Evolutionary conservation across 331 rosid genomes (phyloP).

Genomic region (Spiraea crenata): DNA sequence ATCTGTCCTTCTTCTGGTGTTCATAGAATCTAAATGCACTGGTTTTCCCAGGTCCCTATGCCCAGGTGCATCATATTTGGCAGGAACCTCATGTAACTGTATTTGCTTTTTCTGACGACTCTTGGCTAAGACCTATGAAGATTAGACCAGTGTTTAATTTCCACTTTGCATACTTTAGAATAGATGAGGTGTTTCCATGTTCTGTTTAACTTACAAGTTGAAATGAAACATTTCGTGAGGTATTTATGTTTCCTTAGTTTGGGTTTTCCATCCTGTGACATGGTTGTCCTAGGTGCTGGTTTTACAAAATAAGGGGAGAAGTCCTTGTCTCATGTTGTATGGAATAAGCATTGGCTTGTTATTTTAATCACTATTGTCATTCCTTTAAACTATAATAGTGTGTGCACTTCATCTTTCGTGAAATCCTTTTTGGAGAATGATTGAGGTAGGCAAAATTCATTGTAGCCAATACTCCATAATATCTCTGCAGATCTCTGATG

Average conservation of each 20-base stretch:
- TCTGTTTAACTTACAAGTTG: background rate
- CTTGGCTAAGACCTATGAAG: background rate
- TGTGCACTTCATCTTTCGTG: background rate
- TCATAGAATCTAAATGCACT: background rate
- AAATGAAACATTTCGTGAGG: background rate
- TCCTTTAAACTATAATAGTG: background rate
- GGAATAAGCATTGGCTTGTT: background rate
- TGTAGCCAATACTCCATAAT: constrained; percentile 9
- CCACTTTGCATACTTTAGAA: background rate
- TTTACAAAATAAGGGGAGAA: background rate
- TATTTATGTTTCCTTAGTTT: background rate
- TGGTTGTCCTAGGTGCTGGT: background rate
- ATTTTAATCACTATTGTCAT: background rate
- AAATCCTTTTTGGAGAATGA: background rate
- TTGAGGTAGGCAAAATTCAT: constrained; percentile 1
- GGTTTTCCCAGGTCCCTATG: background rate
- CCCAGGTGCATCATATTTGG: background rate
- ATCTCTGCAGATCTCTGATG: constrained; percentile 66
- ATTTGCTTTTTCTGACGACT: background rate
- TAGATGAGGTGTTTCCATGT: background rate
- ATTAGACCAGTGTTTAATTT: background rate
- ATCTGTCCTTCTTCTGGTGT: background rate
- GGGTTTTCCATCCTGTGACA: background rate
- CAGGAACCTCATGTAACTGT: background rate
- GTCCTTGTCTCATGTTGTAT: background rate